Percentiles rank a stretch among this genome's conserved stretches.
Evolutionary conservation across 345 rosid genomes (phyloP).

Genomic region (Sonneratia alba): DNA sequence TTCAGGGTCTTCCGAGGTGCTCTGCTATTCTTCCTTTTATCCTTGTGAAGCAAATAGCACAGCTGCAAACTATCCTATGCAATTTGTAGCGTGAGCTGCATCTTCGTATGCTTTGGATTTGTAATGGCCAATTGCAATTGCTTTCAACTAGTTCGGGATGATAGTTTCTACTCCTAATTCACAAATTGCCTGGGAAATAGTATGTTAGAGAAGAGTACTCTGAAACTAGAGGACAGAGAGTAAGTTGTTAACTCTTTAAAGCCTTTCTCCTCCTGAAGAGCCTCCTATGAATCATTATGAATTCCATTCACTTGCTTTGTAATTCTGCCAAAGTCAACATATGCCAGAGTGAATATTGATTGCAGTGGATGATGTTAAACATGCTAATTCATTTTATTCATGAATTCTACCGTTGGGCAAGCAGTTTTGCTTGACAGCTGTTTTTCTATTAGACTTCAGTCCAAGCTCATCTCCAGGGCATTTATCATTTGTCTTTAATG

Average conservation of each 20-base stretch:
- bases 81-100: not conserved
- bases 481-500: conserved; percentile 4
- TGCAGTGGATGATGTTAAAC: not conserved
- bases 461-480: not conserved
- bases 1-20: conserved; percentile 39
- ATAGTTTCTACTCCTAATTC: not conserved
- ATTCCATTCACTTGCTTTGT: not conserved
- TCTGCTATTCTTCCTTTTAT: not conserved
- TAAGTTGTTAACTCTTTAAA: not conserved
- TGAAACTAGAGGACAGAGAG: not conserved
- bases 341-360: not conserved
- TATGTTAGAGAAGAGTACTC: not conserved
- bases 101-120: not conserved
- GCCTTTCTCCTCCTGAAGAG: not conserved
- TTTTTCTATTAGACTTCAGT: not conserved
- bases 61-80: not conserved
- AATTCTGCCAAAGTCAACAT: not conserved
- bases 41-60: not conserved
- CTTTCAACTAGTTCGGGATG: not conserved
- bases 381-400: not conserved
- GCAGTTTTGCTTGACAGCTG: not conserved
- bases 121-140: not conserved
- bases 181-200: not conserved
- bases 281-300: not conserved
- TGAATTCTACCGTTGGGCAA: not conserved